These are phyloP conservation scores for Zasmidium citrigriseum DNA, from an alignment of 2,329 filamentous ascomycete species.

Conservation along the genomic window DNA sequence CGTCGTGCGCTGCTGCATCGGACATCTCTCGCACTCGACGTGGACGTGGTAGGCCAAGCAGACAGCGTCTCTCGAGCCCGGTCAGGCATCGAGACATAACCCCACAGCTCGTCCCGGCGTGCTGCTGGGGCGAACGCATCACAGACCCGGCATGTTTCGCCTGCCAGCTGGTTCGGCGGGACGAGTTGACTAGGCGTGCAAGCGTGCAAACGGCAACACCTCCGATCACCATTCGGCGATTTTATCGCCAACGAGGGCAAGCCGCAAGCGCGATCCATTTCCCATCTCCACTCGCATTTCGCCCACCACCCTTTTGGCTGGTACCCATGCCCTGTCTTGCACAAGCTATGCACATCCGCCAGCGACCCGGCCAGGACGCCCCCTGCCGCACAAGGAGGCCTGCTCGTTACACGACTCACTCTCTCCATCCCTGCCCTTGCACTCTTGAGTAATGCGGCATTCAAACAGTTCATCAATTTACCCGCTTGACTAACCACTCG, in stretches of 20 bases:
- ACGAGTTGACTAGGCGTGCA: no score
- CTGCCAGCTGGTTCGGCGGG: no score
- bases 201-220: not conserved
- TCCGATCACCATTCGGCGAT: not conserved
- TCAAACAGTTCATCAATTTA: not conserved
- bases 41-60: not conserved
- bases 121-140: no score
- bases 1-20: not conserved
- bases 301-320: not conserved
- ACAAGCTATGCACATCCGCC: not conserved
- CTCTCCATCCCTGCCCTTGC: not conserved
- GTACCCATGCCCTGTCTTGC: not conserved
- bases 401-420: not conserved
- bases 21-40: not conserved
- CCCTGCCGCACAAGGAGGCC: not conserved
- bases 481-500: not conserved
- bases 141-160: no score
- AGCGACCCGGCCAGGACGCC: not conserved
- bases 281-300: not conserved
- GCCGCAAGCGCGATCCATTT: not conserved
- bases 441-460: not conserved
- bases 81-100: not conserved
- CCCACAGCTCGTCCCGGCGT: no score
- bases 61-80: not conserved
- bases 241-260: not conserved